Evolutionary conservation across 768 basidiomycete genomes (phyloP).

Genomic region (Termitomyces sp.): DNA sequence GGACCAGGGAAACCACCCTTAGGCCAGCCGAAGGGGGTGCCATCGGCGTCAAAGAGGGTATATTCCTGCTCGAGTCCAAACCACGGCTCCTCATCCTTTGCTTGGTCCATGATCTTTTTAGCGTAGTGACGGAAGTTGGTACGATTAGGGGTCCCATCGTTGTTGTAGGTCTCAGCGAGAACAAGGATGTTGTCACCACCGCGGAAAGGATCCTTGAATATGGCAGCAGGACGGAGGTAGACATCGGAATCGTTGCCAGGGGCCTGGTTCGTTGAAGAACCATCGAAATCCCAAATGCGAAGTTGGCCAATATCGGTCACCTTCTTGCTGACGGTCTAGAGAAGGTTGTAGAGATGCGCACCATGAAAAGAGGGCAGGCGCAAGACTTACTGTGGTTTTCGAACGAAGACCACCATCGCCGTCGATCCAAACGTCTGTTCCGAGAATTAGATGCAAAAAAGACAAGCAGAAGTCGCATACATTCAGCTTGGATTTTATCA

Average conservation of each 20-base stretch:
- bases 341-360: slow-evolving; percentile 7
- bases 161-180: slow-evolving; percentile 97
- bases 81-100: slow-evolving; percentile 82
- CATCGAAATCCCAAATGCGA: slow-evolving; percentile 99
- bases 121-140: slow-evolving; percentile 95
- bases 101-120: slow-evolving; percentile 93
- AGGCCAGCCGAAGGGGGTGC: slow-evolving; percentile 92
- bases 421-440: slow-evolving; percentile 95
- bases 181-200: slow-evolving; percentile 97
- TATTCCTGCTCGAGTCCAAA: slow-evolving; percentile 99
- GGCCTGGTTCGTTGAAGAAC: slow-evolving; percentile 96
- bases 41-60: slow-evolving; percentile 94
- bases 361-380: not conserved
- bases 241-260: slow-evolving; percentile 95
- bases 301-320: slow-evolving; percentile 87
- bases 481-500: slow-evolving; percentile 92
- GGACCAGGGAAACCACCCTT: slow-evolving; percentile 99
- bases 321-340: slow-evolving; percentile 81
- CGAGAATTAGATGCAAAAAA: slow-evolving; percentile 13
- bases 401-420: slow-evolving; percentile 92
- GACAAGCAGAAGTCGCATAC: slow-evolving; percentile 36
- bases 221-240: slow-evolving; percentile 94
- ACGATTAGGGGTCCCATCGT: slow-evolving; percentile 95
- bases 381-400: slow-evolving; percentile 83
- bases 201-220: slow-evolving; percentile 99